A percentile compares a stretch with the other conserved stretches of the same genome.
phyloP scores from a whole-genome alignment of 345 rosid species.

The Eucalyptus curtisii region DNA sequence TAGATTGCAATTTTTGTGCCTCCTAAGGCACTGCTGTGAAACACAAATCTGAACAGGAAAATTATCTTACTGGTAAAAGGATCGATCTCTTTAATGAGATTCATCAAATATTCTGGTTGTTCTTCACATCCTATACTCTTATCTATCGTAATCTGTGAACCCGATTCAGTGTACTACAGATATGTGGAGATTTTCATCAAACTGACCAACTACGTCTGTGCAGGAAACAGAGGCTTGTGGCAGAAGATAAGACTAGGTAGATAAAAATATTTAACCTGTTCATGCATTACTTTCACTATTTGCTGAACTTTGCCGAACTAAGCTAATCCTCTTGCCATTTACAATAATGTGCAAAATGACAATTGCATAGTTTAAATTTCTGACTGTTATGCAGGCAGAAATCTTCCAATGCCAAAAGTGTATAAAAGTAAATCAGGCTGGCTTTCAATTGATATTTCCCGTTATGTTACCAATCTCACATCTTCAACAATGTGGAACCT shows the following conservation, averaged over 20 bases:
- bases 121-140: background rate
- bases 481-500: background rate
- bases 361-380: background rate
- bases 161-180: background rate
- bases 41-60: background rate
- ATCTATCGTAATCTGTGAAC: background rate
- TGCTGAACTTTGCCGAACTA: background rate
- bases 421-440: background rate
- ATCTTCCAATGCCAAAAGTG: background rate
- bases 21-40: background rate
- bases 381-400: background rate
- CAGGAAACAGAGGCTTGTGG: background rate
- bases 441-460: background rate
- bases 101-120: background rate
- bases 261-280: background rate
- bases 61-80: background rate
- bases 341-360: background rate
- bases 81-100: background rate
- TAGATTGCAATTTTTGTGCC: background rate
- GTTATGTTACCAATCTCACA: background rate
- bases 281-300: background rate
- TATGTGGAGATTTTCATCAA: background rate
- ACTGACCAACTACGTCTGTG: background rate
- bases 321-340: background rate
- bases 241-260: background rate